A percentile compares a stretch with the other conserved stretches of the same genome.
Evolutionary conservation across 1,139 yeast genomes (phyloP).

Genomic region (Kluyveromyces marxianus): DNA sequence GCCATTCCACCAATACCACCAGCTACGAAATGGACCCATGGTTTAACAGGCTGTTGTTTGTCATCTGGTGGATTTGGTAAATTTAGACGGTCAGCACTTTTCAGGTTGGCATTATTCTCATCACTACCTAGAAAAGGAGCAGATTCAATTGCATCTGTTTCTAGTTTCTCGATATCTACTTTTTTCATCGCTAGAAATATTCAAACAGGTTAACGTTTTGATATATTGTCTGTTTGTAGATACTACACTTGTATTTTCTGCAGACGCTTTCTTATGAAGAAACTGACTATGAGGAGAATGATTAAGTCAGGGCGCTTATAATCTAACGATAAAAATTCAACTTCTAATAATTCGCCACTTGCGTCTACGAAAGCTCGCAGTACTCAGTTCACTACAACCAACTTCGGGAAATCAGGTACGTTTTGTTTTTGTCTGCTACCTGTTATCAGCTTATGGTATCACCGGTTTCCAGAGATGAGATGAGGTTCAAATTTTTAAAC

Average conservation of each 20-base stretch:
- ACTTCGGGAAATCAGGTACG: not conserved
- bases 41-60: conserved; percentile 39
- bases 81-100: conserved; percentile 19
- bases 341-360: too few species aligned
- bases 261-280: too few species aligned
- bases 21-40: conserved; percentile 98
- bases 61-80: conserved; percentile 9
- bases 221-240: too few species aligned
- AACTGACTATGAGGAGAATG: too few species aligned
- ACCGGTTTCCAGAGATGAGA: not conserved
- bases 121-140: conserved; percentile 62
- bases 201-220: too few species aligned
- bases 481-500: conserved; percentile 1
- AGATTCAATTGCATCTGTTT: conserved; percentile 45
- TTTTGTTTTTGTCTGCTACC: not conserved
- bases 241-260: too few species aligned
- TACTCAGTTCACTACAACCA: too few species aligned
- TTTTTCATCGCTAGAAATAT: conserved; percentile 19
- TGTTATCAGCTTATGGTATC: not conserved
- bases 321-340: too few species aligned
- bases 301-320: too few species aligned
- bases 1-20: conserved; percentile 98
- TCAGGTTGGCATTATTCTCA: conserved; percentile 40
- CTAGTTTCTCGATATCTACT: conserved; percentile 32
- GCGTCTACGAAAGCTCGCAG: too few species aligned